phyloP scores from a whole-genome alignment of 768 basidiomycete species.

The Lentinula aciculospora region DNA sequence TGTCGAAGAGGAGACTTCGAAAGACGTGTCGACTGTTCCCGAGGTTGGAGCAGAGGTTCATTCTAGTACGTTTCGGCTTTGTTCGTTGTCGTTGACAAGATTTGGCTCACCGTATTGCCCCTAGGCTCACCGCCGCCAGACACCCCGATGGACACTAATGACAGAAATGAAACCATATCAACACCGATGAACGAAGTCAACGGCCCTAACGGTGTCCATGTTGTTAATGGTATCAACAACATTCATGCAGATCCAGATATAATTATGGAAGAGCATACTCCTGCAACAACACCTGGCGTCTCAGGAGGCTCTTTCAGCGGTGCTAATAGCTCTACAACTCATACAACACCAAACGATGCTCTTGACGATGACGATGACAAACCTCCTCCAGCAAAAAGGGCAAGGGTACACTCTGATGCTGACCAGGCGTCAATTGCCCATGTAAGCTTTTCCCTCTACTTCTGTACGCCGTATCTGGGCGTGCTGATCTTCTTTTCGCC shows the following conservation, averaged over 20 bases:
- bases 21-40: constrained; percentile 39
- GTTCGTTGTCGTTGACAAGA: constrained; percentile 9
- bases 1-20: constrained; percentile 23
- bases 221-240: constrained; percentile 25
- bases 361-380: constrained; percentile 51
- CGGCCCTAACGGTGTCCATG: constrained; percentile 30
- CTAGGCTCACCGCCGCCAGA: background rate
- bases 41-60: constrained; percentile 40
- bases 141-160: constrained; percentile 16
- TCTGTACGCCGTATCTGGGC: constrained; percentile 29
- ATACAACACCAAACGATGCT: constrained; percentile 28
- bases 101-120: too few species aligned
- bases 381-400: constrained; percentile 81
- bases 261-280: constrained; percentile 35
- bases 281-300: constrained; percentile 31
- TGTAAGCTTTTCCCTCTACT: constrained; percentile 44
- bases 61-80: constrained; percentile 36
- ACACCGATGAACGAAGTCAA: constrained; percentile 49
- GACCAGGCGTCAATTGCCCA: constrained; percentile 70
- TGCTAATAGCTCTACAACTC: constrained; percentile 28
- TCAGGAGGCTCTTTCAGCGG: constrained; percentile 30
- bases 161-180: constrained; percentile 38
- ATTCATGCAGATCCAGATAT: constrained; percentile 26
- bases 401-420: constrained; percentile 70
- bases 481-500: constrained; percentile 4